Base-by-base conservation (phyloP, 306 rosid species). In the Acacia confusa region DNA sequence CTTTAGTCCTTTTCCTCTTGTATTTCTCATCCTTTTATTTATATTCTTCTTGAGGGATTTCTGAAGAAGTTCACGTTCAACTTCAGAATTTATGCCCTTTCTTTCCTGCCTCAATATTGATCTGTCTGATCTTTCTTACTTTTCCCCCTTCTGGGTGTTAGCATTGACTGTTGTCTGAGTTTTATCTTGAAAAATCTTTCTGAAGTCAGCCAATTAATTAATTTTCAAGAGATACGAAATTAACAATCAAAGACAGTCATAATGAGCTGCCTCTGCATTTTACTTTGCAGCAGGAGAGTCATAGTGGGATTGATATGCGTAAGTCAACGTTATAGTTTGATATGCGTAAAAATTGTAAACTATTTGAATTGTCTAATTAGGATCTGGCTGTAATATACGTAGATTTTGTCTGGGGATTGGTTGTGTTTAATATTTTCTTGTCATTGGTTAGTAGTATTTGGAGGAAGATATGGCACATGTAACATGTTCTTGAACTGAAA, bases 401-500 rank as follows among this genome's bases (percentile, higher is more conserved):
- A 65, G 68, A 24, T 53, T 74, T 81, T 36, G 22, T 75, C 22
- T 34, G 52, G 28, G 28, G 3, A 27, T 25, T 71, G 38, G 60
- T 7, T 45, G 28, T 75, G 84, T 24, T 63, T 25, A 52, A 75
- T 53, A 24, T 28, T 44, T 50, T 61, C 58, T 77, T 36, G 17
- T 32, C 67, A 60, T 58, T 55, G 9, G 53, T 67, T 28, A 10
- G 32, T 28, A 6, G 24, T 57, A 43, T 68, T 76, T 38, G 38
- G 60, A 73, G 73, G 32, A 30, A 24, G 13, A 44, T 25, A 50
- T 72, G 27, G 41, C 13, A 10, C 19, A 65, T 43, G 25, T 65
- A 9, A 10, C 19, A 65, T 43, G 25, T 65, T 30, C 38, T 78
- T 48, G 28, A 76, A 76, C 50, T 75, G 74, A 66, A 53, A 72